Percentiles rank a stretch among this genome's conserved stretches.
These are phyloP conservation scores for Sporothrix phasma DNA, from an alignment of 2,329 filamentous ascomycete genomes.

Conservation along the genomic window DNA sequence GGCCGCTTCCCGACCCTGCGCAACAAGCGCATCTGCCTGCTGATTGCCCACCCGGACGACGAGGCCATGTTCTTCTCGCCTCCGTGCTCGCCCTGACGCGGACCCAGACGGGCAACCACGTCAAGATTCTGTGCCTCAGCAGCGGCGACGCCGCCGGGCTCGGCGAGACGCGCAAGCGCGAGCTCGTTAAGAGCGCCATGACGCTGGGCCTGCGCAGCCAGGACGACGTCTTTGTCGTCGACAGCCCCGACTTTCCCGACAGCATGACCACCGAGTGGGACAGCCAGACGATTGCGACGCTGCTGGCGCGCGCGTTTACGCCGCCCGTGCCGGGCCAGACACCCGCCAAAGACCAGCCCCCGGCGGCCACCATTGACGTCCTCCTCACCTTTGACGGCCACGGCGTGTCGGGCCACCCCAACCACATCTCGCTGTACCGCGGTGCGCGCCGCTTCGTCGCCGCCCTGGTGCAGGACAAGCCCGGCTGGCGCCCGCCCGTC, in stretches of 20 bases:
- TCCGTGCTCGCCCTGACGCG: constrained; percentile 74
- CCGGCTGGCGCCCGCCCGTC: constrained; percentile 61
- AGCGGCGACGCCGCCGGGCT: constrained; percentile 83
- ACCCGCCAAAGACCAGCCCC: constrained; percentile 24
- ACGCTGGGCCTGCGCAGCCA: constrained; percentile 62
- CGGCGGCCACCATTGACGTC: constrained; percentile 57
- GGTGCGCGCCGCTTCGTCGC: constrained; percentile 67
- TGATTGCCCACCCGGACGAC: constrained; percentile 96
- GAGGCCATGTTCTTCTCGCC: constrained; percentile 98
- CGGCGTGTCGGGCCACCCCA: constrained; percentile 82
- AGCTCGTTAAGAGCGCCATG: constrained; percentile 71
- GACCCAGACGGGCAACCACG: constrained; percentile 72
- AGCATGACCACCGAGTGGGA: constrained; percentile 79
- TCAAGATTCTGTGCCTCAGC: constrained; percentile 89
- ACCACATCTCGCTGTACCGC: constrained; percentile 82
- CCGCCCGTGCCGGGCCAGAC: constrained; percentile 33
- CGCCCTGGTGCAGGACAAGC: constrained; percentile 51
- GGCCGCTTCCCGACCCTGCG: constrained; percentile 54
- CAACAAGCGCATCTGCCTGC: constrained; percentile 78
- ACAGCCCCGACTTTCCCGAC: constrained; percentile 76
- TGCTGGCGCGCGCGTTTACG: constrained; percentile 65
- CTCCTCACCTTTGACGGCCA: constrained; percentile 81
- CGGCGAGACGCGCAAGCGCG: constrained; percentile 70
- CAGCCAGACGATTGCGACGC: constrained; percentile 53
- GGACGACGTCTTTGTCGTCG: constrained; percentile 77